Conservation (phyloP, 805 yeast species). For the Jamesozyma spencerorum region DNA sequence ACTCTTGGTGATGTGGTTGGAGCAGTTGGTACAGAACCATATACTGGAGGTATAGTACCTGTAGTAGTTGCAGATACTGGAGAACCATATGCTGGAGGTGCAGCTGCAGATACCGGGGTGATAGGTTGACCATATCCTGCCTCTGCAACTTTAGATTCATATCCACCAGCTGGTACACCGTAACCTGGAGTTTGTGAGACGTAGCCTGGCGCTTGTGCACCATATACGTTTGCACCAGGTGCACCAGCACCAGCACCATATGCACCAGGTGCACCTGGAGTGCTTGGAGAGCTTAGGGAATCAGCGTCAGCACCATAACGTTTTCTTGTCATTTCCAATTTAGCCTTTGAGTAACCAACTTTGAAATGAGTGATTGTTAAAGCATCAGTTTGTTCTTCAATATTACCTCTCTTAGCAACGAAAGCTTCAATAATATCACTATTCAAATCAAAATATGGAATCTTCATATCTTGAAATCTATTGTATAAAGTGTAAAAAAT, state of each 20-base stretch:
- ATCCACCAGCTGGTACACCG: constrained; percentile 10
- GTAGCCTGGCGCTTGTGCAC: constrained; percentile 15
- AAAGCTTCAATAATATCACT: constrained; percentile 80
- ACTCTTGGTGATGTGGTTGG: constrained; percentile 31
- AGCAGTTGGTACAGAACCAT: constrained; percentile 31
- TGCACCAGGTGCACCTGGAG: constrained; percentile 10
- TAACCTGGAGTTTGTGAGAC: too few relatives aligned
- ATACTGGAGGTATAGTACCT: constrained; percentile 15
- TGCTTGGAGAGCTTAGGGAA: too few relatives aligned
- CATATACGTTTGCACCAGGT: constrained; percentile 17
- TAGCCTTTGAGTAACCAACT: constrained; percentile 76
- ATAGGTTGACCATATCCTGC: constrained; percentile 2
- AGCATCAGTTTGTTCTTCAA: constrained; percentile 82
- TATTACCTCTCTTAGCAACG: constrained; percentile 72
- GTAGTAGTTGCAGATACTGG: constrained; percentile 18
- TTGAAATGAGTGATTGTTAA: constrained; percentile 87
- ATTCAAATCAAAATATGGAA: constrained; percentile 85
- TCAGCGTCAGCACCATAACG: constrained; percentile 43
- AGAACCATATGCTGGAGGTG: constrained; percentile 7
- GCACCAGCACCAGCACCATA: constrained; percentile 7
- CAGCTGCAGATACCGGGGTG: background rate
- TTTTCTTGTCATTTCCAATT: constrained; percentile 74
- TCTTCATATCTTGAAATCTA: constrained; percentile 91
- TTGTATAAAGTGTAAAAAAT: constrained; percentile 87
- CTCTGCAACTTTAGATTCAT: constrained; percentile 4